Evolutionary conservation across 192 early-diverging fungal species (phyloP).

Genomic region (Rhizoclosmatium sp.): DNA sequence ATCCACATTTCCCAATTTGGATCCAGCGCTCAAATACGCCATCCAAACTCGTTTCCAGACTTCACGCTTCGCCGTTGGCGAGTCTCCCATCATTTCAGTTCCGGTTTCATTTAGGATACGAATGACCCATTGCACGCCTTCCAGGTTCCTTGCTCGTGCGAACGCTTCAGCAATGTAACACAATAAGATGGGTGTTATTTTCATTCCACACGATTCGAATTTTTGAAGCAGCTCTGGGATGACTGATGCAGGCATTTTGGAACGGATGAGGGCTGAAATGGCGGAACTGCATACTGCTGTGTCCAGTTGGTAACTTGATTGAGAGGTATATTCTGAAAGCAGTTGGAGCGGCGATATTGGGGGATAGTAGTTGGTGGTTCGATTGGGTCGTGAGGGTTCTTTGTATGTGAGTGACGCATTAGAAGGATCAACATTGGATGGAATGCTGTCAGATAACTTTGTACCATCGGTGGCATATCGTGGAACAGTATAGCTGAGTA

Average conservation of each 20-base stretch:
- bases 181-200: background rate
- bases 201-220: background rate
- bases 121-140: slow-evolving; percentile 17
- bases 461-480: background rate
- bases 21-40: background rate
- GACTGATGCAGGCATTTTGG: slow-evolving; percentile 1
- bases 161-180: slow-evolving; percentile 16
- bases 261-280: slow-evolving; percentile 6
- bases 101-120: background rate
- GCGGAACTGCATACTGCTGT: slow-evolving; percentile 10
- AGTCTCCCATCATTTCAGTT: background rate
- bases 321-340: background rate
- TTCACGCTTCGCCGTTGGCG: background rate
- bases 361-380: slow-evolving; percentile 5
- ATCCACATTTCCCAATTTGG: background rate
- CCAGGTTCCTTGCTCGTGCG: background rate
- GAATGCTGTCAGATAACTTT: background rate
- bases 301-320: background rate
- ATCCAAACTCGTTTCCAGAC: slow-evolving; percentile 27
- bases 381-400: background rate
- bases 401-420: background rate
- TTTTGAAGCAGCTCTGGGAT: background rate
- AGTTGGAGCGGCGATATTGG: slow-evolving; percentile 8
- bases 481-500: background rate
- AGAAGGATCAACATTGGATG: background rate